Base-by-base conservation (phyloP, 2,329 filamentous ascomycete genomes). In the Talaromyces albobiverticillius region DNA sequence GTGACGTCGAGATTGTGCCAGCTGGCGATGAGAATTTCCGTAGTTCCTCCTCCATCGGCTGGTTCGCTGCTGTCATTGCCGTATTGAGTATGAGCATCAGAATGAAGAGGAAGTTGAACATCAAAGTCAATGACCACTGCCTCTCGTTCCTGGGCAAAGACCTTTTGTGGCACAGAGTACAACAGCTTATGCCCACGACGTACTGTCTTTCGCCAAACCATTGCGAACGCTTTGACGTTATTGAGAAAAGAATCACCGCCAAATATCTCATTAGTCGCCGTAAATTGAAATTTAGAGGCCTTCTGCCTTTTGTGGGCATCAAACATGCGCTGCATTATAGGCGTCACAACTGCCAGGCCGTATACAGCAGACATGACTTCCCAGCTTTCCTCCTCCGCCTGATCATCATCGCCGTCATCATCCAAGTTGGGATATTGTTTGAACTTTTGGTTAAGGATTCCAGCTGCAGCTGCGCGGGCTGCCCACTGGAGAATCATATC, bases 1-100 rank as follows among this genome's bases (percentile, higher is more conserved):
- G 42, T 46, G 7, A 46, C 18, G 42, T 46, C 42, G 42, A 16
- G 42, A 26, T 46, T 46, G 42, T 46, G 42, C 42, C 42, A 46
- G 8, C n/a, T 26, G 26, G 42, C 42, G 18, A 31, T 26, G 16
- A 46, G 4, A 7, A 46, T 46, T 20, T 46, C 14, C 10, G 18
- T 26, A 10, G 23, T 18, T 4, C 25, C 18, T 31, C 26, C 26
- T 29, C 5, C 26, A 29, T 6, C 26, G 5, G 26, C 26, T 29
- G 26, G 26, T 10, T 29, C 26, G 26, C 5, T 29, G 26, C 26
- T 29, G 26, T 10, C 26, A 29, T 29, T 10, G 10, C 10, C 10
- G 26, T 29, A 29, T 10, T 29, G 26, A 10, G 26, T 29, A 10
- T 29, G 26, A 10, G 26, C 10, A 10, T 29, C 5, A 43, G 41